Base-by-base conservation (phyloP, 2,329 filamentous ascomycete genomes). In the Talaromyces sp. region DNA sequence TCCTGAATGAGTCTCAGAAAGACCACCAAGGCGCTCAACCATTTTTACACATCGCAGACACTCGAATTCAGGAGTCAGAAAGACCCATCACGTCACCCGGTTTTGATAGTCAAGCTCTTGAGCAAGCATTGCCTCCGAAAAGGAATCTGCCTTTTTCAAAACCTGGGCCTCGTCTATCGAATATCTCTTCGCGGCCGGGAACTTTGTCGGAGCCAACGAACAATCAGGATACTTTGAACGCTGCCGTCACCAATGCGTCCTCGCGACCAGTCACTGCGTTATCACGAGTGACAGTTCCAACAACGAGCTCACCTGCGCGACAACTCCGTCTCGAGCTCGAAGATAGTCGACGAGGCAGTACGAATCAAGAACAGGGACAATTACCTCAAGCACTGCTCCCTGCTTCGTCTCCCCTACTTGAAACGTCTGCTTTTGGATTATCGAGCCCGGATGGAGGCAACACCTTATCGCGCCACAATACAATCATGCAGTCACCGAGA, bases 101-200 rank as follows among this genome's bases (percentile, higher is more conserved):
- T 3, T 72, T 69, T 22, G 72, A 75, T 16, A 57, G 69, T 7
- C 67, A 74, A 27, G 66, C 70, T n/a, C 69, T 79, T 4, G 72
- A 74, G 37, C 68, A 76, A 54, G 69, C 75, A 60, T 70, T 81
- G n/a, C 80, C 80, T 16, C 80, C 80, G 22, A 80, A 74, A 66
- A 68, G 80, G 66, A 71, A 76, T 16, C 72, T 82, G 0, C 80
- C 80, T 2, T 82, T 81, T 63, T 62, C 71, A 31, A 78, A 72
- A 63, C 70, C 71, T 33, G 62, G 62, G 6, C 60, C 60, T 45
- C 65, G 65, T 35, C 41, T 57, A 13, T 63, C 37, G 3, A 56
- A n/a, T 45, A 45, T 27, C 3, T 56, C 57, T 24, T 54, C 57
- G 13, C 61, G 37, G 2, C 60, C 8, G 4, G 50, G 41, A 14